These are phyloP conservation scores for Beauveria medogensis DNA, from an alignment of 2,329 filamentous ascomycete genomes.

Conservation along the genomic window DNA sequence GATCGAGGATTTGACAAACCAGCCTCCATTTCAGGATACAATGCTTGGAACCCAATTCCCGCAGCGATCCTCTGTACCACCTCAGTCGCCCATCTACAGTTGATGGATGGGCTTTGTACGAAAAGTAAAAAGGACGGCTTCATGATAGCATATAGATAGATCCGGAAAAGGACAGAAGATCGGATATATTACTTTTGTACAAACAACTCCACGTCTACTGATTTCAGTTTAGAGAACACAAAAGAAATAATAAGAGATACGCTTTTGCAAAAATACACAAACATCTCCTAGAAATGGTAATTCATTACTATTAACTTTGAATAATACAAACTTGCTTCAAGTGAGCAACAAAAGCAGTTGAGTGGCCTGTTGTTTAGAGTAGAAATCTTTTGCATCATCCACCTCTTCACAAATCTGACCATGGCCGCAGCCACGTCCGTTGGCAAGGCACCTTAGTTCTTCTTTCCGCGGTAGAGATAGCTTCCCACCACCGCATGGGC, in stretches of 20 bases:
- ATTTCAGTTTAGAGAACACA: not conserved
- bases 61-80: constrained; percentile 2
- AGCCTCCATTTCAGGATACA: not conserved
- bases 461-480: constrained; percentile 35
- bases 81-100: not conserved
- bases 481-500: constrained; percentile 41
- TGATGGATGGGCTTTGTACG: not conserved
- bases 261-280: not conserved
- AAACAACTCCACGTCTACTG: constrained; percentile 9
- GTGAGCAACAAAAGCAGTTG: not conserved
- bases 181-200: constrained; percentile 9
- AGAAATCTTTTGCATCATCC: not conserved
- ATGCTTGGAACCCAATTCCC: not conserved
- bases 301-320: constrained; percentile 2
- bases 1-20: not conserved
- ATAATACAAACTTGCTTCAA: constrained; percentile 2
- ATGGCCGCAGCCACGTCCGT: not conserved
- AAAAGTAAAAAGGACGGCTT: constrained; percentile 3
- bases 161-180: not conserved
- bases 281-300: not conserved
- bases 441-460: constrained; percentile 16
- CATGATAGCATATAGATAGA: constrained; percentile 9
- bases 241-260: not conserved
- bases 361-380: not conserved
- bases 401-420: not conserved